Conservation (phyloP, 2,329 filamentous ascomycete species). For the Basipetospora chlamydospora region DNA sequence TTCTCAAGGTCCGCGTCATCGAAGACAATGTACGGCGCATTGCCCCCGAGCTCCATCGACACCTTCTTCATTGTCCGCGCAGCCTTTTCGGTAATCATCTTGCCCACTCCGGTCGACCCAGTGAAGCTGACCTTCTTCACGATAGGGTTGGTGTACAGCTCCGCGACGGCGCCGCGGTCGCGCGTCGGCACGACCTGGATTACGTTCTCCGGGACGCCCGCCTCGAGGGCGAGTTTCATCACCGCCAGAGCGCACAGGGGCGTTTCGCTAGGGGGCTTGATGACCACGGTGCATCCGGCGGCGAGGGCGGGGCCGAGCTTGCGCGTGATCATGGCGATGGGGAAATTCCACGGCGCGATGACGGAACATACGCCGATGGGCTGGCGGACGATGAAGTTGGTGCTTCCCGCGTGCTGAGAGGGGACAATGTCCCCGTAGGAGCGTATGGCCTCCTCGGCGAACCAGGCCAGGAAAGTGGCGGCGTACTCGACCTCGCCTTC, state of each 20-base stretch:
- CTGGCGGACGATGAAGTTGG: conserved; percentile 67
- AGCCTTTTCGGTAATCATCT: conserved; percentile 78
- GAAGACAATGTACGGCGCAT: conserved; percentile 93
- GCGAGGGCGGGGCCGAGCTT: conserved; percentile 65
- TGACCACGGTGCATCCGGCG: conserved; percentile 88
- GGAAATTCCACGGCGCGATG: conserved; percentile 85
- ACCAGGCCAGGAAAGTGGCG: conserved; percentile 68
- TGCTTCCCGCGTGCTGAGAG: conserved; percentile 53
- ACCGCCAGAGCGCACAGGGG: conserved; percentile 82
- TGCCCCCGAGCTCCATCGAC: conserved; percentile 85
- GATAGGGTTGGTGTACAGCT: conserved; percentile 56
- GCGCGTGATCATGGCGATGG: conserved; percentile 59
- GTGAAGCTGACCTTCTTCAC: conserved; percentile 92
- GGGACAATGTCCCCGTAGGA: conserved; percentile 64
- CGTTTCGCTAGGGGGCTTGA: conserved; percentile 83
- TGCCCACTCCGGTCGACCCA: conserved; percentile 56
- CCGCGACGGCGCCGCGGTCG: conserved; percentile 67
- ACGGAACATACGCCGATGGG: conserved; percentile 72
- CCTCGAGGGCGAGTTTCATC: conserved; percentile 71
- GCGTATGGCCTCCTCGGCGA: conserved; percentile 62
- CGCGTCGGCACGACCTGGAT: conserved; percentile 76
- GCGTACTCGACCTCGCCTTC: conserved; percentile 60
- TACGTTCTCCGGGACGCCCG: conserved; percentile 80
- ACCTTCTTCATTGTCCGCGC: conserved; percentile 68
- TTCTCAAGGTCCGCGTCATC: conserved; percentile 82